These are phyloP conservation scores for Ophiostoma fasciatum DNA, from an alignment of 2,329 filamentous ascomycete species.

Conservation along the genomic window DNA sequence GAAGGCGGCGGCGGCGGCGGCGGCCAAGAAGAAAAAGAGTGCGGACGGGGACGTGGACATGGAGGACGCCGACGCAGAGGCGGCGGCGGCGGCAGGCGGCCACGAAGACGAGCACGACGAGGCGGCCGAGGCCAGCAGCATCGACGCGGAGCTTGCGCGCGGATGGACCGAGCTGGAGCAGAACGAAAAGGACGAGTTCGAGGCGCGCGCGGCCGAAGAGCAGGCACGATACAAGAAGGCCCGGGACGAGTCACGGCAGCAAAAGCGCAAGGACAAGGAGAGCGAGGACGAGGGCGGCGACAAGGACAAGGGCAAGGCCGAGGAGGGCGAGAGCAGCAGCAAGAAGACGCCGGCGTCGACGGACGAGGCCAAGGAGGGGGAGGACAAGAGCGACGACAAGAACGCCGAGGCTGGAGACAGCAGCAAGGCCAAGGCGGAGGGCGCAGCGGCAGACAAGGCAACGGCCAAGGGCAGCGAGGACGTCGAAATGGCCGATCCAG, in stretches of 20 bases:
- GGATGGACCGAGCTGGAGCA: conserved; percentile 39
- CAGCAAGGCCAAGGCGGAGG: neutral
- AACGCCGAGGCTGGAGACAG: too few relatives aligned
- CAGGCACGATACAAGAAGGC: conserved; percentile 27
- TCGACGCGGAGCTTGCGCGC: conserved; percentile 40
- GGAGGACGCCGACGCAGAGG: conserved; percentile 13
- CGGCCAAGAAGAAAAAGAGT: conserved; percentile 16
- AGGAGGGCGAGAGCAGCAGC: conserved; percentile 5
- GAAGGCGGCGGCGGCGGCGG: conserved; percentile 22
- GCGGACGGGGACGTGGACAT: conserved; percentile 25
- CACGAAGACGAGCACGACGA: conserved; percentile 3
- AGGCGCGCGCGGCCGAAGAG: conserved; percentile 26
- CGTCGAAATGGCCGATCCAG: conserved; percentile 33
- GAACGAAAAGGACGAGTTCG: conserved; percentile 33
- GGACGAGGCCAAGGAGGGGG: conserved; percentile 6
- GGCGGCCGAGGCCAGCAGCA: conserved; percentile 13
- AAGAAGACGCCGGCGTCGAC: too few relatives aligned
- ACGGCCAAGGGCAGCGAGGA: conserved; percentile 30
- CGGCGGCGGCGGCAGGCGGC: conserved; percentile 11
- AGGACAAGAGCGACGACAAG: too few relatives aligned
- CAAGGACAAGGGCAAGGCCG: conserved; percentile 3
- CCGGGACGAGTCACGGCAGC: conserved; percentile 19
- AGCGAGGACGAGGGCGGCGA: conserved; percentile 4
- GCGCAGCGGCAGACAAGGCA: neutral
- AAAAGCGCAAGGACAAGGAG: conserved; percentile 7